Base-by-base conservation (phyloP, 2,329 filamentous ascomycete species). In the Fusarium albidum region DNA sequence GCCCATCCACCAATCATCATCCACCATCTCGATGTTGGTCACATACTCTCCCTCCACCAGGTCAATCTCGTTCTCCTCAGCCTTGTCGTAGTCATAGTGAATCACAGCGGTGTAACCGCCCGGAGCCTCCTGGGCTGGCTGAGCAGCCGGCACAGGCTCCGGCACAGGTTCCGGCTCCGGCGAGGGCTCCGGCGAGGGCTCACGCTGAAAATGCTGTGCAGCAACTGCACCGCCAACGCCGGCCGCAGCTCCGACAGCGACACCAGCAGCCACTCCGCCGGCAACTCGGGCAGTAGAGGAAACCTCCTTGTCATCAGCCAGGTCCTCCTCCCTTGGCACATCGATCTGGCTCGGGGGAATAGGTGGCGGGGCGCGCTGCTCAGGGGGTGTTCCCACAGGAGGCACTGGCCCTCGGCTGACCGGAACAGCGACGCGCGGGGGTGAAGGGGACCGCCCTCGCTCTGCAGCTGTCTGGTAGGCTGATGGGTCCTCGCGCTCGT, bases 1-100 rank as follows among this genome's bases (percentile, higher is more conserved):
- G 35, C 96, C 95, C 84, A 96, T 90, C 95, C 95, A 99, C 95
- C 95, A 99, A 71, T 99, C 94, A 44, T 96, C 90, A 66, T 98
- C 95, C 3, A 99, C 92, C 90, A 96, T 96, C 59, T 98, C 92
- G 67, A 99, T 96, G 70, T 96, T 89, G 18, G 84, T 92, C 31
- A 99, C 89, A 60, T 88, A 85, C 67, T 97, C 91, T 58, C 93
- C 93, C 75, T 99, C 95, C 21, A 84, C 82, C 14, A 99, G 82
- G 62, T 96, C 92, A 51, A 99, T 85, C 76, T 99, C 95, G 68
- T 99, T 99, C 63, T 96, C 93, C 73, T 99, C 95, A 1, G 92
- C 92, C 77, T 96, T 97, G 68, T 97, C 94, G 70, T 99, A 99
- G 71, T 99, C 95, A 71, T 95, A 99, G 68, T 95, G 88, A 29